Evolutionary conservation across 805 yeast species (phyloP).

Genomic region (Pichia phayaonensis): DNA sequence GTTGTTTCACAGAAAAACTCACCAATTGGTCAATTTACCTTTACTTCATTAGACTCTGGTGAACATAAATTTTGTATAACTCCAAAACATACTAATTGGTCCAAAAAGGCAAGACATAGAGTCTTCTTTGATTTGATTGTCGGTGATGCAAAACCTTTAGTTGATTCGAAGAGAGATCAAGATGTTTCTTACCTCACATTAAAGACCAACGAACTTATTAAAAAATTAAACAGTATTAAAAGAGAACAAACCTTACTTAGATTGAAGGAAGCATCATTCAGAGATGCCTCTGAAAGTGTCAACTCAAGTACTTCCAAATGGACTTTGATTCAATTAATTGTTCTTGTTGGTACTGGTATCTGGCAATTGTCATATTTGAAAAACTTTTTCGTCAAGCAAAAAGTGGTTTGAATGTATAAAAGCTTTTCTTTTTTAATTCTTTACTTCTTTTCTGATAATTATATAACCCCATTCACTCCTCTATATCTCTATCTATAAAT

Average conservation of each 20-base stretch:
- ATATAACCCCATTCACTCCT: neutral
- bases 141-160: constrained; percentile 54
- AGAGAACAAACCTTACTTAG: constrained; percentile 62
- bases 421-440: neutral
- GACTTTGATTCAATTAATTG: constrained; percentile 61
- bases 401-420: constrained; percentile 38
- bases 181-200: constrained; percentile 49
- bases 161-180: constrained; percentile 60
- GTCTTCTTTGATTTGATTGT: constrained; percentile 62
- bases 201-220: constrained; percentile 47
- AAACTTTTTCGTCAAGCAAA: constrained; percentile 73
- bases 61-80: constrained; percentile 74
- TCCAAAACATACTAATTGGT: constrained; percentile 39
- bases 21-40: constrained; percentile 62
- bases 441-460: neutral
- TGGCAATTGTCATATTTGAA: constrained; percentile 72
- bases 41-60: constrained; percentile 67
- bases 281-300: constrained; percentile 65
- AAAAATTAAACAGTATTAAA: constrained; percentile 51
- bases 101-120: constrained; percentile 47
- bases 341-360: constrained; percentile 57
- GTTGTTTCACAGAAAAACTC: constrained; percentile 64
- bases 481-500: neutral
- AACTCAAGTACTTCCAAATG: constrained; percentile 66
- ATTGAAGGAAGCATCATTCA: constrained; percentile 66